A percentile compares a stretch with the other conserved stretches of the same genome.
Evolutionary conservation across 2,329 filamentous ascomycete genomes (phyloP).

Genomic region (Huntiella abstrusa): DNA sequence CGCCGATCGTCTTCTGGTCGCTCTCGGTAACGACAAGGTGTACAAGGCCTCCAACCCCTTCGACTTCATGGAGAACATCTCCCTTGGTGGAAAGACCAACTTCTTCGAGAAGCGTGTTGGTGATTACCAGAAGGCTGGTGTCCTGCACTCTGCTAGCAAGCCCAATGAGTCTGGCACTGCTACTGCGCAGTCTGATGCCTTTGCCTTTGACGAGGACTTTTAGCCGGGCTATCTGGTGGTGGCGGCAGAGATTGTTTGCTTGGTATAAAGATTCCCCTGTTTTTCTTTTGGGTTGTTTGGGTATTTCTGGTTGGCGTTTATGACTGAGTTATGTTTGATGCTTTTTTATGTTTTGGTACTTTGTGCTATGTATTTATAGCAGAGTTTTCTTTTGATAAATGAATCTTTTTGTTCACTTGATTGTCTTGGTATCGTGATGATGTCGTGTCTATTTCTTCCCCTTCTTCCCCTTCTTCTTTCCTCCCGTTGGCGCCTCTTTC

Average conservation of each 20-base stretch:
- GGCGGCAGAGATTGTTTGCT: neutral
- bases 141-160: constrained; percentile 85
- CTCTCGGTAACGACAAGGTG: constrained; percentile 83
- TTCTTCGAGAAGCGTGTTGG: constrained; percentile 99
- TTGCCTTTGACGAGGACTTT: constrained; percentile 93
- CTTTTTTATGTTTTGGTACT: constrained; percentile 5
- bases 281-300: constrained; percentile 6
- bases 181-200: constrained; percentile 51
- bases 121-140: constrained; percentile 98
- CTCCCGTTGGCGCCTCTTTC: constrained; percentile 19
- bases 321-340: constrained; percentile 3
- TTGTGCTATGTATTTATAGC: constrained; percentile 4
- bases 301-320: constrained; percentile 15
- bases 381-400: neutral
- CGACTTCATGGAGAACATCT: constrained; percentile 99
- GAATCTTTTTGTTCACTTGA: neutral
- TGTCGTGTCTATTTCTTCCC: constrained; percentile 38
- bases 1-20: constrained; percentile 79
- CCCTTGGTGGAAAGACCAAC: constrained; percentile 96
- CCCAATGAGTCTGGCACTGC: constrained; percentile 24
- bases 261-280: constrained; percentile 7
- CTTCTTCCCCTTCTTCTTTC: constrained; percentile 56
- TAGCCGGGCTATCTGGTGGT: constrained; percentile 30
- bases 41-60: constrained; percentile 93
- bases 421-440: constrained; percentile 1